Base-by-base conservation (phyloP, 805 yeast species). In the Nakazawaea holstii region DNA sequence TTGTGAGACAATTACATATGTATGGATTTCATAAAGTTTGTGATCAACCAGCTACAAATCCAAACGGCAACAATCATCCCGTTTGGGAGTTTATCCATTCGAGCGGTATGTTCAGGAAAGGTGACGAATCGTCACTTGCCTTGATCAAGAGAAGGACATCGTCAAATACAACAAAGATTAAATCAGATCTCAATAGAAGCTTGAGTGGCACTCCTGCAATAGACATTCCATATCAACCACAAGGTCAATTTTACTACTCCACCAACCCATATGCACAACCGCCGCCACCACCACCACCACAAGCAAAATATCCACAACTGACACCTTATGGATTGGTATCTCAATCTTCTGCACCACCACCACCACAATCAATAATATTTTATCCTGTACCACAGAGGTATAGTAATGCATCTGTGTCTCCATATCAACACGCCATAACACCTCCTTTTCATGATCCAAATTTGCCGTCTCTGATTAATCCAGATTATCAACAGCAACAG, bases 1-100 rank as follows among this genome's bases (percentile, higher is more conserved):
- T 92, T 69, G 96, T 92, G 32, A 79, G 97, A 41, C 97, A 92
- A 66, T 70, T 91, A 40, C 96, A 92, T 69, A 92, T 91, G 97
- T 90, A 90, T 62, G 97, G 97, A 1, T 90, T 91, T 69, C 97
- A 91, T 65, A 90, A 91, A 67, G 82, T 78, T 6, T 77, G 68
- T 51, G 81, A 77, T 50, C 72, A 70, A 14, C 59, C 51, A 29
- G 48, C 61, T 56, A 40, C 17, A 17, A 40, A 30, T 30, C 39
- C 35, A 15, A 40, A 42, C 28, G 47, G 39, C 29, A 41, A 33
- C 11, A 35, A 48, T 4, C 62, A 57, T 30, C 68, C 72, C 8
- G 65, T 77, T 4, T 78, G 82, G 82, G 82, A 77, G 56, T 78
- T 78, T 60, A 73, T 77, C 50, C 83, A 78, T 52, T 63, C 71